Base-by-base conservation (phyloP, 306 rosid species). In the Ochetophila trinervis region DNA sequence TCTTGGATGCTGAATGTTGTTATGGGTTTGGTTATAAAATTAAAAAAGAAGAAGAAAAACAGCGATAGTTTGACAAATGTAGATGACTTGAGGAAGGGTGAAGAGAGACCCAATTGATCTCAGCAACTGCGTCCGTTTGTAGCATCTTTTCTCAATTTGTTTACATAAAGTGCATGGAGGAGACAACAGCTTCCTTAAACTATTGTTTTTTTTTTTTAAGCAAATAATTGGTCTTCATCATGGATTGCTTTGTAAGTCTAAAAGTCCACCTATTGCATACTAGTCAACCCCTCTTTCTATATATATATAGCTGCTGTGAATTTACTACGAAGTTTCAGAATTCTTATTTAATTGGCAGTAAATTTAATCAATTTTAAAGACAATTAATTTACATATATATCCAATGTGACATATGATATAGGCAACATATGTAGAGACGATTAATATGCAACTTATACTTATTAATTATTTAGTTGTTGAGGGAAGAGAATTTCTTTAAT, bases 151-250 rank as follows among this genome's bases (percentile, higher is more conserved):
- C 42, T 55, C 48, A 56, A 27, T 71, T 74, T 71, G 48, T 80
- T 80, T 84, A 63, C 73, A 69, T 68, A 76, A 87, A 79, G 85
- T 73, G 81, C 73, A 73, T 55, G 80, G 20, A 53, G 35, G 60
- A 76, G 58, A 61, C 58, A 67, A 57, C 76, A 73, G 54, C 62
- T 74, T 68, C 64, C 57, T 60, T 74, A 63, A 37, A 45, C 32
- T 57, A 56, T 62, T 57, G 17, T 53, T 20, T 37, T 73, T 76
- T 63, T 68, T 69, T 6, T 37, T 10, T 37, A 3, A 0, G 44
- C 61, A 47, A n/a, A n/a, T n/a, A n/a, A 77, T 60, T 71, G 71
- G 68, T 55, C 75, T 66, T 64, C 40, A 59, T 63, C 51, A 73
- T 51, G 54, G 66, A 24, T 73, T 58, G 8, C 53, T 44, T 40